These are phyloP conservation scores for Stylonectria norvegica DNA, from an alignment of 2,329 filamentous ascomycete species.

Conservation along the genomic window DNA sequence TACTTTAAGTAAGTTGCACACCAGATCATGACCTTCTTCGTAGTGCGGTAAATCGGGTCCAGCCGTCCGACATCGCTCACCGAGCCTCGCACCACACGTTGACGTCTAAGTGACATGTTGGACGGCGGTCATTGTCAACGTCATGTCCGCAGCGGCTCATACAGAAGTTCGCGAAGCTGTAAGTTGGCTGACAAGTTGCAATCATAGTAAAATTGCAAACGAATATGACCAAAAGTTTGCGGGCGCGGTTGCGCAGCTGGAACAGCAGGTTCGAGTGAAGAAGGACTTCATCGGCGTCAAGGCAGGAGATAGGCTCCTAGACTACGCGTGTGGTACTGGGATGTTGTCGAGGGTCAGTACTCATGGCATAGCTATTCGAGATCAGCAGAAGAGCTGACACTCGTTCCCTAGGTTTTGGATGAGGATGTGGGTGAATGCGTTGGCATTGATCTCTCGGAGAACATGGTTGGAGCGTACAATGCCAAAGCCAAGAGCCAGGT, in stretches of 20 bases:
- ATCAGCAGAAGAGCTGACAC: slow-evolving; percentile 8
- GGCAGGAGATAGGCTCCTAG: slow-evolving; percentile 54
- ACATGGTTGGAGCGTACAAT: slow-evolving; percentile 70
- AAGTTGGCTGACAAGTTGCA: slow-evolving; percentile 15
- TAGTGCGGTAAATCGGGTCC: no score
- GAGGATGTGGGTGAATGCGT: slow-evolving; percentile 49
- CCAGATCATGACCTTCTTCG: no score
- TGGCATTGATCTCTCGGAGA: slow-evolving; percentile 67
- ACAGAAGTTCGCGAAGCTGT: slow-evolving; percentile 5
- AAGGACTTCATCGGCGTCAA: slow-evolving; percentile 59
- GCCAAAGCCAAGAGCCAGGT: slow-evolving; percentile 53
- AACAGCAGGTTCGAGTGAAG: slow-evolving; percentile 49
- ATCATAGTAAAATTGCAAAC: slow-evolving; percentile 27
- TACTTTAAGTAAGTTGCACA: slow-evolving; percentile 41
- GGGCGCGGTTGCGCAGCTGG: slow-evolving; percentile 51
- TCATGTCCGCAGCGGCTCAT: slow-evolving; percentile 8
- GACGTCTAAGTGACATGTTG: no score
- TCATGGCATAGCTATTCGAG: neutral
- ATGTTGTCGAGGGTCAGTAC: slow-evolving; percentile 57
- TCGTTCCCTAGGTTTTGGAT: slow-evolving; percentile 18
- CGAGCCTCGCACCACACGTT: no score
- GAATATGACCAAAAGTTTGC: slow-evolving; percentile 51
- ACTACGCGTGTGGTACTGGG: slow-evolving; percentile 75
- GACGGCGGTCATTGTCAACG: no score
- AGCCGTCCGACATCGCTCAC: no score